Evolutionary conservation across 176 grass and related monocot genomes (phyloP).

Genomic region (Stipa capillata): DNA sequence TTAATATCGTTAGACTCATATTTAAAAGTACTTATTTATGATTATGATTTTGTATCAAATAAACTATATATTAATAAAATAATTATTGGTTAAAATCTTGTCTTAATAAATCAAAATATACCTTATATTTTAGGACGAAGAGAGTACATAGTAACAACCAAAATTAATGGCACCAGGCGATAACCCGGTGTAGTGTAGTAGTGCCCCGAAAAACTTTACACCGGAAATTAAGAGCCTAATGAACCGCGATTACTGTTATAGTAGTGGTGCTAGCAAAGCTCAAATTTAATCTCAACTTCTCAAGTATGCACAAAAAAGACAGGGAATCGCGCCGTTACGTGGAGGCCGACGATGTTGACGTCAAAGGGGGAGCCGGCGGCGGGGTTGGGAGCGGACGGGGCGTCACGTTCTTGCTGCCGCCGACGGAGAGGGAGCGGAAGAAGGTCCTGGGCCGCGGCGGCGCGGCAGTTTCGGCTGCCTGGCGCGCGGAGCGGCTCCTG

Average conservation of each 20-base stretch:
- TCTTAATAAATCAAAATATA: no score
- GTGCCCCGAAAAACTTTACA: background rate
- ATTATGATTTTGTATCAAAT: no score
- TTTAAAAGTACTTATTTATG: no score
- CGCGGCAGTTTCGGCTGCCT: background rate
- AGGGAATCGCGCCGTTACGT: conserved; percentile 5
- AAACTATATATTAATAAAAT: no score
- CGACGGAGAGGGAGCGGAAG: conserved; percentile 48
- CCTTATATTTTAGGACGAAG: no score
- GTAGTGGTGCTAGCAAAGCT: background rate
- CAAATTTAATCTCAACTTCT: background rate
- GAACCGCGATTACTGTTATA: background rate
- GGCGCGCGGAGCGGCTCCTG: conserved; percentile 34
- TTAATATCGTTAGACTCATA: no score
- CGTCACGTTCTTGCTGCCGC: conserved; percentile 14
- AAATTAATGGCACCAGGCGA: background rate
- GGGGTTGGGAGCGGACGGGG: background rate
- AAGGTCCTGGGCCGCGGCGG: conserved; percentile 10
- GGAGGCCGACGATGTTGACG: conserved; percentile 14
- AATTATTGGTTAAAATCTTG: no score
- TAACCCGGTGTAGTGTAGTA: background rate
- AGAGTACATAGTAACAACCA: background rate
- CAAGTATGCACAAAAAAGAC: conserved; percentile 21
- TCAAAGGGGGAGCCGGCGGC: background rate
- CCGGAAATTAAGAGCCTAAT: background rate